Evolutionary conservation across 2,329 filamentous ascomycete genomes (phyloP).

Genomic region (Chaetothyriales sp.): DNA sequence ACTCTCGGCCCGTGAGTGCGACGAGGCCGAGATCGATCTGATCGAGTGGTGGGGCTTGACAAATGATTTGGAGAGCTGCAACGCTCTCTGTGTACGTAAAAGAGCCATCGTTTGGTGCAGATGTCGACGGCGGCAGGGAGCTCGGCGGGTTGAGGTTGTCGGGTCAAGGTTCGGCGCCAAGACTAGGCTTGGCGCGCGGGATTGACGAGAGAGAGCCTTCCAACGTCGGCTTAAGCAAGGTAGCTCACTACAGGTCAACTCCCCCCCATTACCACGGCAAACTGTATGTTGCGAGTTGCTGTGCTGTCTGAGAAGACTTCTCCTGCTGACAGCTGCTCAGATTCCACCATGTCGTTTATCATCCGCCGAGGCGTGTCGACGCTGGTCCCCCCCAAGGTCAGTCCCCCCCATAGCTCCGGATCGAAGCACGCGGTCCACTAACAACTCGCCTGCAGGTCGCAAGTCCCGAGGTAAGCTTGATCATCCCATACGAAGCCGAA

Average conservation of each 20-base stretch:
- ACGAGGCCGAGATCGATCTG: slow-evolving; percentile 38
- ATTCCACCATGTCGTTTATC: slow-evolving; percentile 74
- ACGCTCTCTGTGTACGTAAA: slow-evolving; percentile 37
- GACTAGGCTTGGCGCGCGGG: background rate
- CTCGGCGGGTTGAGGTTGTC: background rate
- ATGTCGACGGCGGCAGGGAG: background rate
- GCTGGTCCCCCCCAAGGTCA: slow-evolving; percentile 97
- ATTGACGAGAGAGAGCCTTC: background rate
- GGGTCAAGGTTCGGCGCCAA: background rate
- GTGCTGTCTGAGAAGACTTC: background rate
- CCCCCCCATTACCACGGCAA: background rate
- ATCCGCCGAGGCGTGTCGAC: slow-evolving; percentile 85
- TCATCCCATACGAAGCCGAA: background rate
- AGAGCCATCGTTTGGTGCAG: slow-evolving; percentile 44
- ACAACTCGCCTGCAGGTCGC: slow-evolving; percentile 8
- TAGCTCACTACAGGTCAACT: background rate
- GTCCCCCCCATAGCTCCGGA: slow-evolving; percentile 13
- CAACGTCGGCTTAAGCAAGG: background rate
- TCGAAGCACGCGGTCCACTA: background rate
- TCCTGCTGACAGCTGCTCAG: background rate
- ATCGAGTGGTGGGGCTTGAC: slow-evolving; percentile 19
- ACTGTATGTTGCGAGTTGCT: background rate
- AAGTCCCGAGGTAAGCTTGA: slow-evolving; percentile 11
- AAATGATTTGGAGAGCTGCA: slow-evolving; percentile 18
- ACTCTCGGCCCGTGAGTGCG: slow-evolving; percentile 22